Evolutionary conservation across 176 grass and related monocot species (phyloP).

Genomic region (Musa itinerans): DNA sequence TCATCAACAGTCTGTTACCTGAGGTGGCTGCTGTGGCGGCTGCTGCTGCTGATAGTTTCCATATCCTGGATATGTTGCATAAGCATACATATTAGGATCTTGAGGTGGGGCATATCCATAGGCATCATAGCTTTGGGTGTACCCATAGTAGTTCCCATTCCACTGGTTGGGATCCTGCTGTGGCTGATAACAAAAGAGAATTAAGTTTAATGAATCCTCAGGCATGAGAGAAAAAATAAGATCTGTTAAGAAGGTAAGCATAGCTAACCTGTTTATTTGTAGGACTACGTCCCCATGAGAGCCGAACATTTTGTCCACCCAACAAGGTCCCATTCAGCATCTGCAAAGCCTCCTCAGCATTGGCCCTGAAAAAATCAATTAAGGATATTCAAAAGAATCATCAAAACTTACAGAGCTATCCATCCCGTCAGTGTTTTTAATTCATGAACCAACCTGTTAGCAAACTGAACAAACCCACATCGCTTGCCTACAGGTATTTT

Average conservation of each 20-base stretch:
- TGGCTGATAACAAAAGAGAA: constrained; percentile 16
- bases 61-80: constrained; percentile 68
- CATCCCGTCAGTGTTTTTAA: background rate
- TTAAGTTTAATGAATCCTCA: background rate
- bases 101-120: constrained; percentile 65
- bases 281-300: constrained; percentile 28
- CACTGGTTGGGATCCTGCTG: constrained; percentile 30
- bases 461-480: constrained; percentile 14
- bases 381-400: background rate
- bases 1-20: background rate
- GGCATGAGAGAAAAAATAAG: background rate
- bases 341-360: constrained; percentile 39
- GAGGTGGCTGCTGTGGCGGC: background rate
- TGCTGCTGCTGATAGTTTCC: constrained; percentile 67
- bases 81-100: constrained; percentile 86
- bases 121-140: constrained; percentile 55
- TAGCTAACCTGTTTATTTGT: constrained; percentile 39
- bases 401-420: background rate
- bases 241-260: background rate
- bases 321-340: constrained; percentile 41
- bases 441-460: background rate
- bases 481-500: constrained; percentile 7
- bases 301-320: constrained; percentile 19
- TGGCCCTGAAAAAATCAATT: constrained; percentile 28
- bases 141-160: constrained; percentile 41